Evolutionary conservation across 768 basidiomycete species (phyloP), one percentile per base, ranked within the genome.

Genomic region (Suillus alpinus): DNA sequence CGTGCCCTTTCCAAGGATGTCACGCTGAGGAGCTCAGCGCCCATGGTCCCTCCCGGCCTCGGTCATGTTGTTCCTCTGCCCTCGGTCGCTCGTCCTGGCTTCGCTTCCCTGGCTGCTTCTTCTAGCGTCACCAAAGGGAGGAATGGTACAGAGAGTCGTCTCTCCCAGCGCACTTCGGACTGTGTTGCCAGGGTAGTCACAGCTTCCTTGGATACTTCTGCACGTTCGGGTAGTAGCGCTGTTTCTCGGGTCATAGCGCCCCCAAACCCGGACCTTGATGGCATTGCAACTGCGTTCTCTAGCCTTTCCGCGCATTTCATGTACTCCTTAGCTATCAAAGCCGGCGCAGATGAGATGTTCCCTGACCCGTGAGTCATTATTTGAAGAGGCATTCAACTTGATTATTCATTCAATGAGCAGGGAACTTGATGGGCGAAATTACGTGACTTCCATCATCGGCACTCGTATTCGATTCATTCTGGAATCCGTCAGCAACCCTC

Each of bases 401-500:
- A 26, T 55, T 40, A 62, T 56, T 56, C 51, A 31, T 36, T 29
- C 29, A 34, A 20, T 13, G 31, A 58, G 41, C 40, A 73, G 70
- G 55, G 66, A 69, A 61, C 59, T 62, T 13, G 59, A 62, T 34
- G 61, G 50, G 37, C 57, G 58, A 10, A 56, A 47, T 32, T 44
- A 49, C 29, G 62, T 43, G 18, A 55, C 62, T 12, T 12, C 59
- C 39, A 65, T 62, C 2, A 49, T 67, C 34, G 66, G 61, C 6
- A 56, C 40, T 18, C 71, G 65, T 13, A 69, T 74, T 40, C 66
- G 55, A 56, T 62, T 59, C 47, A 62, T 67, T 36, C 62, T 73
- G 51, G 40, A 55, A 40, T n/a, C 47, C 16, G 60, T 75, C 36
- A 46, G 52, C 46, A 73, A 72, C 60, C 74, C 73, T 8, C 59